These are phyloP conservation scores for Populus nigra DNA, from an alignment of 345 rosid species.

Conservation along the genomic window DNA sequence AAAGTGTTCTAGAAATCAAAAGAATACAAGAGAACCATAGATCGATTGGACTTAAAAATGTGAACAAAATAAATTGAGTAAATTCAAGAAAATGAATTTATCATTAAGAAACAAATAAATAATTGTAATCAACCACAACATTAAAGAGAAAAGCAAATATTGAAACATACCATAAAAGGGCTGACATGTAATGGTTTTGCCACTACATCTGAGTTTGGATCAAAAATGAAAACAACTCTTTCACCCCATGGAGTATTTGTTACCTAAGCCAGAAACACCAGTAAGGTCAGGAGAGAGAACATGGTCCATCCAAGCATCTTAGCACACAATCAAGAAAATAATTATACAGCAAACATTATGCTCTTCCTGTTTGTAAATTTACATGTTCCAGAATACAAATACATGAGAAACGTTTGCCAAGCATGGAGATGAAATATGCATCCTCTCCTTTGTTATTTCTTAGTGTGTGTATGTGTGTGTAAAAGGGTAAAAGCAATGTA, in stretches of 20 bases:
- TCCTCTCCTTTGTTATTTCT: not conserved
- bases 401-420: no score
- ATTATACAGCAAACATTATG: not conserved
- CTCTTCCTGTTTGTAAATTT: not conserved
- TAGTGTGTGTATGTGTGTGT: not conserved
- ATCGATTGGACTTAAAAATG: no score
- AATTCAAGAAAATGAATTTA: not conserved
- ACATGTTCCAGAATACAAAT: no score
- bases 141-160: not conserved
- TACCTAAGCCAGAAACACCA: conserved; percentile 46
- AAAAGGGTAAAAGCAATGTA: not conserved
- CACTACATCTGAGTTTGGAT: conserved; percentile 74
- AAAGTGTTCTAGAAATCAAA: not conserved
- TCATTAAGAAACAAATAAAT: not conserved
- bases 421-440: not conserved
- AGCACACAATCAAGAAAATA: not conserved
- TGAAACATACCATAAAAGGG: conserved; percentile 78
- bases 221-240: conserved; percentile 68
- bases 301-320: not conserved
- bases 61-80: no score
- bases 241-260: conserved; percentile 98
- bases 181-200: conserved; percentile 93
- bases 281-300: conserved; percentile 3
- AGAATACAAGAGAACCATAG: not conserved
- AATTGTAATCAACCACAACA: not conserved